Evolutionary conservation across 805 yeast genomes (phyloP), one percentile per base, ranked within the genome.

Genomic region (Candida sakaeoensis): DNA sequence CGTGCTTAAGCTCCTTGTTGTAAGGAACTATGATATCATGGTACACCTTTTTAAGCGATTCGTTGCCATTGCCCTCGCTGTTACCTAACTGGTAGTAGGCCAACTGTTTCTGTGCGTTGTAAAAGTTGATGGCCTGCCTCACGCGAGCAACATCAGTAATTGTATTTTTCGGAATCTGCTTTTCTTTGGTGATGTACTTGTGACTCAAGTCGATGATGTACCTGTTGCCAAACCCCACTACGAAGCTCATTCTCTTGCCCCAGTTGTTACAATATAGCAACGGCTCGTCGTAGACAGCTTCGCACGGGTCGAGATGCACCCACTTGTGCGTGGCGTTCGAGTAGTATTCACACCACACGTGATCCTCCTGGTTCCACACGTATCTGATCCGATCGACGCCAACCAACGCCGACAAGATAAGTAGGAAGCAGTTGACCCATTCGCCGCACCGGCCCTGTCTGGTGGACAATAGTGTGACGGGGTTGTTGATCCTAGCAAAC

Each of bases 341-440:
- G 56, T 78, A 90, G 51, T 84, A 82, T 54, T 91, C 98, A 52
- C 95, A 84, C 98, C 98, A 91, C 1, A 87, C 97, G 57, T 91
- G 98, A 57, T 91, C 98, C 56, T 91, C 98, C 6, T 75, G 66
- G 57, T 88, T 89, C 95, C 95, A 86, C 2, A 90, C 65, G 53
- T 83, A 89, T 37, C 98, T 63, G 10, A 61, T 43, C n/a, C 51
- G 37, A 15, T 55, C 60, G 2, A 54, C 40, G 1, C 77, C 76
- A 19, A 78, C 67, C 31, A 90, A 63, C 0, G 95, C 78, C 19
- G 80, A 70, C 39, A 90, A 62, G 2, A 89, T 61, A 25, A 87
- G 64, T 33, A 85, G 72, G 55, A 90, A 89, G 46, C 91, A 79
- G 50, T 85, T 85, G 40, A 90, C 91, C 95, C 95, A 91, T 58